phyloP scores from a whole-genome alignment of 2,329 filamentous ascomycete species.

The Calcarisporium arbuscula region DNA sequence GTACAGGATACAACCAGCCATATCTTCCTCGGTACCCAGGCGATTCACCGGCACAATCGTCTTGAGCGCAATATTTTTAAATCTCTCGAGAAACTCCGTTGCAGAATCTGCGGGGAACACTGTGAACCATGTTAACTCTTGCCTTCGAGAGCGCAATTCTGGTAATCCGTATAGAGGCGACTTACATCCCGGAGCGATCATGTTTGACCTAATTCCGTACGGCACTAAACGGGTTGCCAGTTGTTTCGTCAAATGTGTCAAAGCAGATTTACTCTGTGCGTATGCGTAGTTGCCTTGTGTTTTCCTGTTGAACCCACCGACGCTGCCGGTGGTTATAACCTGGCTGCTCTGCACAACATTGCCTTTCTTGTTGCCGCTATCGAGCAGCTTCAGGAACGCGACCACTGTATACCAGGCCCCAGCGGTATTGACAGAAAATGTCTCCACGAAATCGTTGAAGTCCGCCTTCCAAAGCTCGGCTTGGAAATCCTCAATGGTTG shows the following conservation, averaged over 20 bases:
- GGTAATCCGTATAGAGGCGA: constrained; percentile 60
- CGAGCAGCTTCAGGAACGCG: constrained; percentile 53
- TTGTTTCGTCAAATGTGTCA: constrained; percentile 61
- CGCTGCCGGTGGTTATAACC: constrained; percentile 50
- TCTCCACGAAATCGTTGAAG: constrained; percentile 50
- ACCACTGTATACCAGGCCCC: constrained; percentile 36
- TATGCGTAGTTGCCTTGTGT: constrained; percentile 59
- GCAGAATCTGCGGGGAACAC: too few relatives aligned
- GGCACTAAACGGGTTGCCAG: constrained; percentile 56
- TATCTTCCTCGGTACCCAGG: constrained; percentile 59
- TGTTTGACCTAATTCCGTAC: constrained; percentile 49
- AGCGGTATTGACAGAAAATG: constrained; percentile 55
- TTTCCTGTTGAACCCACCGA: constrained; percentile 56
- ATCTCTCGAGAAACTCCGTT: too few relatives aligned
- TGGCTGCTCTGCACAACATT: constrained; percentile 13
- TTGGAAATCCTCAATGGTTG: constrained; percentile 12
- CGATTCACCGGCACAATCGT: constrained; percentile 50
- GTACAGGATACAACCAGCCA: constrained; percentile 59
- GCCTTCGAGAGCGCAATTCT: too few relatives aligned
- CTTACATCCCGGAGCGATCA: constrained; percentile 36
- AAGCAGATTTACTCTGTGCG: constrained; percentile 61
- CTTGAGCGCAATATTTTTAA: too few relatives aligned
- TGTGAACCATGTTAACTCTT: constrained; percentile 13
- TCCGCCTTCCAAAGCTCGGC: constrained; percentile 22
- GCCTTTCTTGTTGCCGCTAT: constrained; percentile 37